Percentiles rank a stretch among this genome's conserved stretches.
phyloP scores from a whole-genome alignment of 2,329 filamentous ascomycete species.

The Ascochyta pisi region DNA sequence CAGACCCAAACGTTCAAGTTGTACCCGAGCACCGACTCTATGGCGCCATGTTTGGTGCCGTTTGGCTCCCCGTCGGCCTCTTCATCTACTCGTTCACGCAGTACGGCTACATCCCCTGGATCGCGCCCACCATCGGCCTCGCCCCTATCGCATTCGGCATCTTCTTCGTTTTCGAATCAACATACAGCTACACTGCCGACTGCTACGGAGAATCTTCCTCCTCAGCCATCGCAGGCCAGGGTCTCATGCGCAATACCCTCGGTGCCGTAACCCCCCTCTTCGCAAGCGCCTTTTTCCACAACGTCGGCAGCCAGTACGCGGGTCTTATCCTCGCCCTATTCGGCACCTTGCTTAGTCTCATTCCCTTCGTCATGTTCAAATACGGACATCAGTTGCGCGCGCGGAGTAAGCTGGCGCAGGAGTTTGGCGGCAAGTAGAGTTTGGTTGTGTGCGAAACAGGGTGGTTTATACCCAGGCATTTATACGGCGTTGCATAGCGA shows the following conservation, averaged over 20 bases:
- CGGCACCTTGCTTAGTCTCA: constrained; percentile 52
- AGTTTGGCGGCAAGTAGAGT: constrained; percentile 22
- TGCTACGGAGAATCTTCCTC: constrained; percentile 58
- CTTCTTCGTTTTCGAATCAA: constrained; percentile 58
- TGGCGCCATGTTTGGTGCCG: constrained; percentile 41
- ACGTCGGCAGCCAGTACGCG: constrained; percentile 61
- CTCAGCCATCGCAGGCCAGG: constrained; percentile 58
- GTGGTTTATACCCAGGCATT: not conserved
- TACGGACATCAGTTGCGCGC: constrained; percentile 50
- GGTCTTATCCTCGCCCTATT: constrained; percentile 58
- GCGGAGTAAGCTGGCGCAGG: constrained; percentile 50
- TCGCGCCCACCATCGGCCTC: constrained; percentile 58
- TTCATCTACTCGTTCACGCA: constrained; percentile 62
- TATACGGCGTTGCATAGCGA: too few species aligned
- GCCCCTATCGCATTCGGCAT: constrained; percentile 61
- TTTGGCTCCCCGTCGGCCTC: constrained; percentile 41
- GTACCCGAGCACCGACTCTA: constrained; percentile 45
- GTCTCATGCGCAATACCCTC: constrained; percentile 61
- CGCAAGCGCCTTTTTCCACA: constrained; percentile 61
- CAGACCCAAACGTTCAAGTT: constrained; percentile 46
- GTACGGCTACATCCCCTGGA: constrained; percentile 58
- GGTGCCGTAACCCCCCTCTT: constrained; percentile 62
- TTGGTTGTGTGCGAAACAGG: not conserved
- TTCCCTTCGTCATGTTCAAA: constrained; percentile 56
- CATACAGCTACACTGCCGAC: constrained; percentile 60